Conservation (phyloP, 2,329 filamentous ascomycete genomes). For the Botrytis deweyae region DNA sequence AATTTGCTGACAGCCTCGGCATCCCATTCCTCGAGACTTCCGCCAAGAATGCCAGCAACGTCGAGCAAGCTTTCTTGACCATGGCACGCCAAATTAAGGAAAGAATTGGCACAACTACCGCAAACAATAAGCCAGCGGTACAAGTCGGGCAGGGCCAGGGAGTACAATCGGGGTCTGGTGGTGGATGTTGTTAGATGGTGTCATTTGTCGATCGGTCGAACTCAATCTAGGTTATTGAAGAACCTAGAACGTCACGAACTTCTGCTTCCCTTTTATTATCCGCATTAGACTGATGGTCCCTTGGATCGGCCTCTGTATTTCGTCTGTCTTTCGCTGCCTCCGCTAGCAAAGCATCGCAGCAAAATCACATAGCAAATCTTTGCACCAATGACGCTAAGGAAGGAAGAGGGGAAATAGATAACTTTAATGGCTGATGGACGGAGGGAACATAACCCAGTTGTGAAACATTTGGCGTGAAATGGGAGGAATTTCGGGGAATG, state of each 20-base stretch:
- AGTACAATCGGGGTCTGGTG: conserved; percentile 81
- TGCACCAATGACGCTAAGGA: conserved; percentile 23
- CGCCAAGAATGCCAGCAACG: conserved; percentile 98
- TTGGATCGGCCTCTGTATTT: conserved; percentile 36
- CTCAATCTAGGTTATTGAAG: conserved; percentile 22
- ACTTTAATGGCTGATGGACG: conserved; percentile 36
- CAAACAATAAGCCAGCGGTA: conserved; percentile 97
- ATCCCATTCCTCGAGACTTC: conserved; percentile 99
- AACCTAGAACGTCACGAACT: conserved; percentile 28
- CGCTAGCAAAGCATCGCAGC: conserved; percentile 25
- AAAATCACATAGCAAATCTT: conserved; percentile 27
- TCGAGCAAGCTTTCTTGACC: conserved; percentile 99
- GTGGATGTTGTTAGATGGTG: conserved; percentile 80
- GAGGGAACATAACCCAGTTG: conserved; percentile 27
- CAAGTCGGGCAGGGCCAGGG: conserved; percentile 94
- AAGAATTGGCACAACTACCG: conserved; percentile 94
- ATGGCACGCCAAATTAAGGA: conserved; percentile 99
- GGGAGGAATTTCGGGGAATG: conserved; percentile 28
- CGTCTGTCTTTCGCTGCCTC: conserved; percentile 31
- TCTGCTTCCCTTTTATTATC: conserved; percentile 31
- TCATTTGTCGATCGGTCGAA: conserved; percentile 15
- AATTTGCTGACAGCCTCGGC: conserved; percentile 97
- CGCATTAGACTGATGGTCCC: conserved; percentile 38
- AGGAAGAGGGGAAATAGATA: conserved; percentile 31
- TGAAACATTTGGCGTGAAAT: conserved; percentile 34